phyloP scores from a whole-genome alignment of 2,329 filamentous ascomycete genomes.

The Zasmidium cellare region DNA sequence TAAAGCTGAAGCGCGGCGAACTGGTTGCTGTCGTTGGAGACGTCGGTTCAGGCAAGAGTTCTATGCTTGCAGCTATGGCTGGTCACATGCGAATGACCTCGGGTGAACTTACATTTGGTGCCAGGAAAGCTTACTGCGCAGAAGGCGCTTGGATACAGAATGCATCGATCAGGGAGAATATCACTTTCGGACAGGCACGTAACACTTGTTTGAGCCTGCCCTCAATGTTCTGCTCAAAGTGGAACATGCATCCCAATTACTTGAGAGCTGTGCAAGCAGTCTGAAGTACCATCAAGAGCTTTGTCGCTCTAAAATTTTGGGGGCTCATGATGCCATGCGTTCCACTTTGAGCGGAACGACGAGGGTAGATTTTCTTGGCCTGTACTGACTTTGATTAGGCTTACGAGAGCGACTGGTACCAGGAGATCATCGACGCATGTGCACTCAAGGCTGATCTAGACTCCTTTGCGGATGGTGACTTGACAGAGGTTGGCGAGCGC shows the following conservation, averaged over 20 bases:
- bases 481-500: conserved; percentile 91
- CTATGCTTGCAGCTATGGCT: conserved; percentile 81
- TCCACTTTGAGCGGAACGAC: too few species aligned
- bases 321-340: too few species aligned
- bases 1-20: conserved; percentile 71
- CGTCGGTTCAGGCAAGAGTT: conserved; percentile 87
- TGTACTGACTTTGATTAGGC: conserved; percentile 52
- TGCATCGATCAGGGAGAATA: conserved; percentile 81
- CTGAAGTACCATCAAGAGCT: too few species aligned
- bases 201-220: too few species aligned
- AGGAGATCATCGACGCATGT: conserved; percentile 80
- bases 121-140: conserved; percentile 83
- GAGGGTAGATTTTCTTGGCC: too few species aligned
- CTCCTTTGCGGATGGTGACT: conserved; percentile 83
- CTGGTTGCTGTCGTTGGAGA: conserved; percentile 79
- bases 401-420: conserved; percentile 73
- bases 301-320: too few species aligned
- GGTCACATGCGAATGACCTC: conserved; percentile 88
- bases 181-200: conserved; percentile 74
- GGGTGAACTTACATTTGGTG: conserved; percentile 73
- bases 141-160: conserved; percentile 99
- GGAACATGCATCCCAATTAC: too few species aligned
- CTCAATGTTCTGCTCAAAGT: too few species aligned
- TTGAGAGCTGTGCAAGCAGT: too few species aligned
- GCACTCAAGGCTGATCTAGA: conserved; percentile 83